Conservation (phyloP, 805 yeast species). For the Starmerella sp. region DNA sequence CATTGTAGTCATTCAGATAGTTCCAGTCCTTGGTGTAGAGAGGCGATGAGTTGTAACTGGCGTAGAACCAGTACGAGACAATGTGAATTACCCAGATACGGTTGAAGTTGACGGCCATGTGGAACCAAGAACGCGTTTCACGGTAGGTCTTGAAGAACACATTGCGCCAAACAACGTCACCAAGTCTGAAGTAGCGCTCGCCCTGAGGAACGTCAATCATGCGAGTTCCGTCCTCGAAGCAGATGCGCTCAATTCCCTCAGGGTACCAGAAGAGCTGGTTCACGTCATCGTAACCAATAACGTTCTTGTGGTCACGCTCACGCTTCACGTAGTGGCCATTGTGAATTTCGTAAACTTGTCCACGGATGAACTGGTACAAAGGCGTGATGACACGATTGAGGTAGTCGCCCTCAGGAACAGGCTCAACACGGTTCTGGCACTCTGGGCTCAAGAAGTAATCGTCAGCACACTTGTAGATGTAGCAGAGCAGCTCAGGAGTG, state of each 20-base stretch:
- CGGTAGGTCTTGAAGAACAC: conserved; percentile 93
- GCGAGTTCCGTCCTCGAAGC: conserved; percentile 84
- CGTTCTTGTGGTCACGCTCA: conserved; percentile 55
- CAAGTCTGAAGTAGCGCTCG: conserved; percentile 80
- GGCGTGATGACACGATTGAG: conserved; percentile 90
- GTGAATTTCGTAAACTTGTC: conserved; percentile 50
- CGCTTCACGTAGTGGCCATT: conserved; percentile 50
- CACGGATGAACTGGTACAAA: conserved; percentile 53
- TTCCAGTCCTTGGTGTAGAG: conserved; percentile 77
- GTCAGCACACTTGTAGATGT: conserved; percentile 85
- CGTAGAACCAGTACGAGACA: conserved; percentile 86
- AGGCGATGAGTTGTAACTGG: conserved; percentile 84
- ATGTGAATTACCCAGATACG: conserved; percentile 96
- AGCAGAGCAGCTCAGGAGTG: conserved; percentile 80
- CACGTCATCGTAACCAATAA: conserved; percentile 86
- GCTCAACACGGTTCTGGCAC: conserved; percentile 60
- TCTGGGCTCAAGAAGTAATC: conserved; percentile 83
- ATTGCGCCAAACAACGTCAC: conserved; percentile 84
- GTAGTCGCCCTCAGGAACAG: conserved; percentile 54
- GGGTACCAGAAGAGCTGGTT: conserved; percentile 99
- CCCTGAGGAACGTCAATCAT: conserved; percentile 79
- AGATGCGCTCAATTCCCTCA: conserved; percentile 90
- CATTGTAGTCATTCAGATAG: conserved; percentile 73
- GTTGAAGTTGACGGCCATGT: conserved; percentile 85
- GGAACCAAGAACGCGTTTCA: conserved; percentile 97